Base-by-base conservation (phyloP, 106 monocot species). In the Dendrobium nobile region DNA sequence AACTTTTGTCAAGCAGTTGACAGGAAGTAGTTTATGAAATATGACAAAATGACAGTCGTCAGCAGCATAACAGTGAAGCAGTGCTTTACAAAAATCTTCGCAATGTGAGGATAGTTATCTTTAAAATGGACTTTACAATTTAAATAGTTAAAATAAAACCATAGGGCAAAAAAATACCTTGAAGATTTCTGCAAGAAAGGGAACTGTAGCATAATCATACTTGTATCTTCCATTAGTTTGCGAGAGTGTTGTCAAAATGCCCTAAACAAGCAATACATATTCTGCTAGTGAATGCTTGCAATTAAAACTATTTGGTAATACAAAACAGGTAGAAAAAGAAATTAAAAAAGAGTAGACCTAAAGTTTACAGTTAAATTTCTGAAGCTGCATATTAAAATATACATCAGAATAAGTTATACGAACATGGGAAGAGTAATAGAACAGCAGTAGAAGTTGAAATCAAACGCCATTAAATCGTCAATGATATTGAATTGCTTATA, bases 171-270 rank as follows among this genome's bases (percentile, higher is more conserved):
- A n/a, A 11, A 4, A 58, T 81, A 97, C 96, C 94, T 97, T 97
- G 73, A 92, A 90, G 72, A 97, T 79, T 85, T 97, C 94, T 59
- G 90, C 94, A 77, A 97, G 92, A 87, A 97, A 94, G 48, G 94
- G 96, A 81, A 97, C 85, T 13, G 92, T 97, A 45, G 96, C 96
- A 82, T 91, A 94, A 79, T 97, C 90, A 88, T 97, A 97, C 83
- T 78, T 89, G 70, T 97, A 97, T 68, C 88, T 88, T 43, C 93
- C 96, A 84, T 94, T 88, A 75, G 86, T 94, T 83, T 97, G 96
- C 58, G 96, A 97, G 22, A 94, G 87, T 19, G 92, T 94, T 15
- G 96, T 97, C 86, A 97, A 84, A 78, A 97, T 97, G 70, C 96
- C 96, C 96, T 97, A 84, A 15, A 74, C 40, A 76, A 51, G 51